phyloP scores from a whole-genome alignment of 768 basidiomycete genomes.

The Boletus coccyginus region DNA sequence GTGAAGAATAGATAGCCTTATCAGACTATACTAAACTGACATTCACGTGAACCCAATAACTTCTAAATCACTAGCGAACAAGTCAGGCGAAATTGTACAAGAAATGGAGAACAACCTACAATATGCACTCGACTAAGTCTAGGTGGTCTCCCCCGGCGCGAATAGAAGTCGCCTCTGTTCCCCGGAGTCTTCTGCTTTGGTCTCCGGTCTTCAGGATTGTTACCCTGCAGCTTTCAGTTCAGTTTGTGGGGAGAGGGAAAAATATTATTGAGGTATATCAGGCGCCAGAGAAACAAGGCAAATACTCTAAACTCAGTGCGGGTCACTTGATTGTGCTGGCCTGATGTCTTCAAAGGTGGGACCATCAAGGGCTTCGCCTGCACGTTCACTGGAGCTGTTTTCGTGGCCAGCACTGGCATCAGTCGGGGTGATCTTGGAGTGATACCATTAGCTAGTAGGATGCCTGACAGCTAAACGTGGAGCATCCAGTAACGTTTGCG shows the following conservation, averaged over 20 bases:
- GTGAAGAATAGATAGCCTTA: background rate
- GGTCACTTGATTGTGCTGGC: background rate
- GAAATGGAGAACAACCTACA: too few species aligned
- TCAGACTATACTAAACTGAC: background rate
- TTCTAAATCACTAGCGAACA: background rate
- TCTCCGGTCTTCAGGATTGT: conserved; percentile 4
- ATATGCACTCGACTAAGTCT: background rate
- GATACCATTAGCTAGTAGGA: conserved; percentile 21
- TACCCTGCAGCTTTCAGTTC: conserved; percentile 8
- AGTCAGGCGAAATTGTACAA: background rate
- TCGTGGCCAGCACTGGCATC: background rate
- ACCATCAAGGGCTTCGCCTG: background rate
- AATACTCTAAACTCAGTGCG: conserved; percentile 10
- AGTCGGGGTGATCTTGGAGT: conserved; percentile 1
- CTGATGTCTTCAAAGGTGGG: background rate
- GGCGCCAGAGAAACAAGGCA: background rate
- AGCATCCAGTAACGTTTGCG: background rate
- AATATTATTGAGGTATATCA: background rate
- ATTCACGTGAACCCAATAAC: background rate
- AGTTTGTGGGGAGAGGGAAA: background rate
- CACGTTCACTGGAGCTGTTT: background rate
- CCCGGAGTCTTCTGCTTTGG: conserved; percentile 9
- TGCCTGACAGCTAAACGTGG: conserved; percentile 3
- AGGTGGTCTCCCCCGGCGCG: conserved; percentile 12
- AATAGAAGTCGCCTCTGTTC: background rate